Evolutionary conservation across 768 basidiomycete species (phyloP).

Genomic region (Trametes maxima): DNA sequence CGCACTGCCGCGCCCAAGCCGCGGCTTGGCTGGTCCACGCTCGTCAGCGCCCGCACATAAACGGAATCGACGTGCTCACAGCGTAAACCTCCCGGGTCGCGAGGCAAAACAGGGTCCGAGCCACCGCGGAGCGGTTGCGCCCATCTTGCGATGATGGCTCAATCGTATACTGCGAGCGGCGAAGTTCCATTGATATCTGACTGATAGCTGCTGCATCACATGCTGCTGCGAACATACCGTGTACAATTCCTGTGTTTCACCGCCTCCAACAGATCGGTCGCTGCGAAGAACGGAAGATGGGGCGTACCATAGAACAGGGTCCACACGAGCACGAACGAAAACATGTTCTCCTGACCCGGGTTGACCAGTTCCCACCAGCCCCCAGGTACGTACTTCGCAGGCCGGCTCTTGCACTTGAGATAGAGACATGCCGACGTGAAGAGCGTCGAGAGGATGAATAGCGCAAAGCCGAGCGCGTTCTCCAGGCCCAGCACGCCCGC

Average conservation of each 20-base stretch:
- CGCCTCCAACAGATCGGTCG: constrained; percentile 12
- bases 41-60: neutral
- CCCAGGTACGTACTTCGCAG: constrained; percentile 62
- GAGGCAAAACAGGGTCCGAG: constrained; percentile 10
- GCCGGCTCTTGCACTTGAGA: constrained; percentile 72
- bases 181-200: constrained; percentile 20
- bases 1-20: neutral
- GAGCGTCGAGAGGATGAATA: constrained; percentile 71
- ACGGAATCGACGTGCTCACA: constrained; percentile 1
- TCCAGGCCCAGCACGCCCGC: constrained; percentile 89
- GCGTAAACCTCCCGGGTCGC: neutral
- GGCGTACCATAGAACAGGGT: constrained; percentile 86
- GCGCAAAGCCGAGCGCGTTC: constrained; percentile 79
- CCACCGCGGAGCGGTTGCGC: neutral
- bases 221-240: constrained; percentile 39
- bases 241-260: constrained; percentile 44
- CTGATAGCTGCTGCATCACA: constrained; percentile 15
- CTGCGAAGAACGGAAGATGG: constrained; percentile 4
- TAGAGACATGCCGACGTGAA: constrained; percentile 68
- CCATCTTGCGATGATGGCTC: constrained; percentile 12
- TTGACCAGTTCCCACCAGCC: constrained; percentile 72
- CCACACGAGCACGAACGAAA: constrained; percentile 92
- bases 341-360: constrained; percentile 88
- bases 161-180: constrained; percentile 44
- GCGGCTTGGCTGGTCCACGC: neutral